Base-by-base conservation (phyloP, 2,329 filamentous ascomycete genomes). In the Bipolaris oryzae region DNA sequence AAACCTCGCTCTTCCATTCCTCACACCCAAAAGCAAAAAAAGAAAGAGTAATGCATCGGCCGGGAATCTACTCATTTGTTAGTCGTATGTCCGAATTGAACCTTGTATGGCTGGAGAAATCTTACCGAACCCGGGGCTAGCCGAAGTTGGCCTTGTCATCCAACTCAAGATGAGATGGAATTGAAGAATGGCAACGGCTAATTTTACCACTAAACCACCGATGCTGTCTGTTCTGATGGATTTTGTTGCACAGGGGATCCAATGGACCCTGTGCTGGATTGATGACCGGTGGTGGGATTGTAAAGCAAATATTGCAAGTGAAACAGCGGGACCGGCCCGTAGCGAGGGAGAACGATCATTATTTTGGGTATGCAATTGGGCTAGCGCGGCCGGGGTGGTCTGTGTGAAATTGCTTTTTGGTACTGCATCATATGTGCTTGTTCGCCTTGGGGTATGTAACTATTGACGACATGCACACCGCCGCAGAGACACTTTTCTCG, bases 181-280 rank as follows among this genome's bases (percentile, higher is more conserved):
- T 11, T 11, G 28, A 13, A 31, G 10, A 4, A 49, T 62, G 60
- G 60, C 60, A 62, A 62, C 60, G 60, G 60, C 60, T 62, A 62
- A 62, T 62, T 62, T 62, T 62, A 62, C 60, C 60, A 62, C 60
- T 60, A 62, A 62, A 62, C 60, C 59, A 62, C 57, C 59, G 57
- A 62, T 62, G 59, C 59, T 43, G 7, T 44, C 31, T n/a, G 28
- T 25, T 25, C 13, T 28, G 21, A 28, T 43, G 41, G 38, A n/a
- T n/a, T 41, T 41, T 41, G 20, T 13, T 41, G 10, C 10, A 31
- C 28, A 11, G 28, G 10, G 4, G 25, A 6, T 28, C 7, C 10
- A 31, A 5, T 4, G 28, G 28, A 31, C 10, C 10, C 10, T 41
- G 9, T 23, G 18, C 21, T 21, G 11, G 18, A 21, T 41, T 2